phyloP scores from a whole-genome alignment of 352 stramenopile species.

The Pythium vanterpoolii region DNA sequence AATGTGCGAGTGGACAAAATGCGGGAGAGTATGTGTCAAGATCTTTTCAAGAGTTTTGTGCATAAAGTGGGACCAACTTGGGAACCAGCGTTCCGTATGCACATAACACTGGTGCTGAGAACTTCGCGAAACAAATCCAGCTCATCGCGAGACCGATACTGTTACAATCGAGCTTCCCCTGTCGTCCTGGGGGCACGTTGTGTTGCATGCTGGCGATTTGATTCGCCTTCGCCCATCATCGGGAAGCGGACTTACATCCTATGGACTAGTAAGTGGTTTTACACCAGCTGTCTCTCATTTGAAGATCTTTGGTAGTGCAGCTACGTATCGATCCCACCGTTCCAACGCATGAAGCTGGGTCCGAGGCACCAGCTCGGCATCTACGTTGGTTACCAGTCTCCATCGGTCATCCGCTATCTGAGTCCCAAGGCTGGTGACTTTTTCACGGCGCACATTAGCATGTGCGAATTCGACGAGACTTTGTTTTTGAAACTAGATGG shows the following conservation, averaged over 20 bases:
- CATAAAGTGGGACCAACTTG: slow-evolving; percentile 13
- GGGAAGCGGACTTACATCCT: slow-evolving; percentile 3
- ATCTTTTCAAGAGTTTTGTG: slow-evolving; percentile 18
- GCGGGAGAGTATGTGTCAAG: slow-evolving; percentile 14
- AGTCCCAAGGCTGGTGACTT: slow-evolving; percentile 18
- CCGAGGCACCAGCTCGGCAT: slow-evolving; percentile 20
- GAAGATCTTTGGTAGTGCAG: slow-evolving; percentile 3
- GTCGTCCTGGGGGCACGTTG: slow-evolving; percentile 15
- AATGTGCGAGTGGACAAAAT: slow-evolving; percentile 17
- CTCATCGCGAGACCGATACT: slow-evolving; percentile 11
- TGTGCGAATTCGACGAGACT: slow-evolving; percentile 23
- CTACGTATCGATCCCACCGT: not conserved
- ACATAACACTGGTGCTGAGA: slow-evolving; percentile 15
- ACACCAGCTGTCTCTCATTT: slow-evolving; percentile 1
- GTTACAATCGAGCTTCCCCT: slow-evolving; percentile 8
- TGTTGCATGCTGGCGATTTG: slow-evolving; percentile 6
- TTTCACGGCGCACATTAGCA: slow-evolving; percentile 21
- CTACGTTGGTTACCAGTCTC: slow-evolving; percentile 27
- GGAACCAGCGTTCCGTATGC: slow-evolving; percentile 15
- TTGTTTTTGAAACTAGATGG: slow-evolving; percentile 19
- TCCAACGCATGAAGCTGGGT: slow-evolving; percentile 13
- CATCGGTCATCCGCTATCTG: slow-evolving; percentile 20
- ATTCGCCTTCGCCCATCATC: slow-evolving; percentile 2
- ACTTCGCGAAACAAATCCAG: slow-evolving; percentile 19
- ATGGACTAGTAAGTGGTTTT: slow-evolving; percentile 9